Percentiles rank a stretch among this genome's conserved stretches.
phyloP scores from a whole-genome alignment of 352 stramenopile genomes.

The Pseudoperonospora humuli region DNA sequence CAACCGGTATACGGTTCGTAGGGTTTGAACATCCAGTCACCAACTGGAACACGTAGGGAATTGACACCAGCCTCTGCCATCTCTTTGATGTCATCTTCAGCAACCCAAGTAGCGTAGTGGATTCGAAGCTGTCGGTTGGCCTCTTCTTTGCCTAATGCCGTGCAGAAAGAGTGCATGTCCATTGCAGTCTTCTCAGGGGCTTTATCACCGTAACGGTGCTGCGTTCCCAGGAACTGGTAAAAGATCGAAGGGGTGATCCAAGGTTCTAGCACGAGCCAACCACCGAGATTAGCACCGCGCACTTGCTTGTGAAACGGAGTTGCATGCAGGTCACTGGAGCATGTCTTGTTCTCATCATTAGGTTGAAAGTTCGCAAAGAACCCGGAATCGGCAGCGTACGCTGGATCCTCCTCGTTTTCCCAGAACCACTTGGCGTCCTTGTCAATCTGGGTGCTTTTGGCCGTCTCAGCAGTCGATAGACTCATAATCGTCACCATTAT shows the following conservation, averaged over 20 bases:
- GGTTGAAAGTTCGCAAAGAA: slow-evolving; percentile 42
- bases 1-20: slow-evolving; percentile 90
- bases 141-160: slow-evolving; percentile 72
- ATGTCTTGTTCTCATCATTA: slow-evolving; percentile 46
- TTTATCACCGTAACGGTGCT: slow-evolving; percentile 55
- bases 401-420: slow-evolving; percentile 37
- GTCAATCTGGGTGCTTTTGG: background rate
- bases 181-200: slow-evolving; percentile 78
- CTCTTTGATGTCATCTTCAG: slow-evolving; percentile 83
- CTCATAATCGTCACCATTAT: background rate
- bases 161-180: slow-evolving; percentile 88
- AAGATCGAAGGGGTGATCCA: slow-evolving; percentile 14
- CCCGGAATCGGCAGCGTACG: slow-evolving; percentile 16
- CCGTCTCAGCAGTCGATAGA: background rate
- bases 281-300: slow-evolving; percentile 37
- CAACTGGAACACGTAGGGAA: slow-evolving; percentile 33
- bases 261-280: slow-evolving; percentile 37
- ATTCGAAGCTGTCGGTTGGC: slow-evolving; percentile 88
- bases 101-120: slow-evolving; percentile 92
- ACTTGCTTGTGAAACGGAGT: slow-evolving; percentile 61
- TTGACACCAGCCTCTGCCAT: slow-evolving; percentile 27
- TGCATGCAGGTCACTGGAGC: slow-evolving; percentile 49
- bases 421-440: slow-evolving; percentile 63
- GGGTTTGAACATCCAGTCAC: slow-evolving; percentile 91
- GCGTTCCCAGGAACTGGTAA: slow-evolving; percentile 15